Percentiles rank a stretch among this genome's conserved stretches.
Conservation (phyloP, 1,139 yeast species). For the Nakaseomyces delphensis region DNA sequence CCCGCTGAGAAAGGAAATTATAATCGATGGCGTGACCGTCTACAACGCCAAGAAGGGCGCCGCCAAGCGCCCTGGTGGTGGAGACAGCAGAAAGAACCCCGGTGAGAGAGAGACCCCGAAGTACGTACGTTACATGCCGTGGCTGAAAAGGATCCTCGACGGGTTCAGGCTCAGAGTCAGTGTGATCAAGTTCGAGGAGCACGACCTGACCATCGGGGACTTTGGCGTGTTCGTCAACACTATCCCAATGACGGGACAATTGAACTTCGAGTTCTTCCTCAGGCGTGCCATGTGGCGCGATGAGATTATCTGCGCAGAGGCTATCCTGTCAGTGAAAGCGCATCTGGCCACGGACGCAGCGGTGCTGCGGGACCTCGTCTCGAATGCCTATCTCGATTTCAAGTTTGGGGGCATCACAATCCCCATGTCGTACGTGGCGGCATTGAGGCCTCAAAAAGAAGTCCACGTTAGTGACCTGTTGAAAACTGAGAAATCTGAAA, state of each 20-base stretch:
- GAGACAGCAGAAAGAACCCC: not conserved
- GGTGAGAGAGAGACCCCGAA: not conserved
- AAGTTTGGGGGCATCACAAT: slow-evolving; percentile 13
- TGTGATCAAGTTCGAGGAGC: not conserved
- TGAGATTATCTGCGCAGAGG: slow-evolving; percentile 14
- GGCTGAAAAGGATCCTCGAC: slow-evolving; percentile 1
- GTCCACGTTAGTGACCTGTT: not conserved
- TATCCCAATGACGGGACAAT: slow-evolving; percentile 2
- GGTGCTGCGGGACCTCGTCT: not conserved
- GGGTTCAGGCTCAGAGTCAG: slow-evolving; percentile 1
- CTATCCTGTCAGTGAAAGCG: slow-evolving; percentile 10
- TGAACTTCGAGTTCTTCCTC: slow-evolving; percentile 8
- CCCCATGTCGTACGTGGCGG: slow-evolving; percentile 10
- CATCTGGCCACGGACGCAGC: not conserved
- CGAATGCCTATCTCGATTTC: slow-evolving; percentile 9
- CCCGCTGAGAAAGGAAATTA: slow-evolving; percentile 14
- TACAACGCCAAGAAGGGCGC: slow-evolving; percentile 4
- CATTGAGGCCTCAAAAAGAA: not conserved
- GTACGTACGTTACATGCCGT: not conserved
- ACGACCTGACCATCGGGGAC: not conserved
- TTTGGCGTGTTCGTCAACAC: slow-evolving; percentile 1
- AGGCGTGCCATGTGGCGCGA: slow-evolving; percentile 12
- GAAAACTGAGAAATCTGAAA: slow-evolving; percentile 2
- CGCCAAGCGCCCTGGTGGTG: too few relatives aligned
- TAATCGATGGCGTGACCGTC: slow-evolving; percentile 13